These are phyloP conservation scores for Ascochyta viciae-villosae DNA, from an alignment of 2,329 filamentous ascomycete species.

Conservation along the genomic window DNA sequence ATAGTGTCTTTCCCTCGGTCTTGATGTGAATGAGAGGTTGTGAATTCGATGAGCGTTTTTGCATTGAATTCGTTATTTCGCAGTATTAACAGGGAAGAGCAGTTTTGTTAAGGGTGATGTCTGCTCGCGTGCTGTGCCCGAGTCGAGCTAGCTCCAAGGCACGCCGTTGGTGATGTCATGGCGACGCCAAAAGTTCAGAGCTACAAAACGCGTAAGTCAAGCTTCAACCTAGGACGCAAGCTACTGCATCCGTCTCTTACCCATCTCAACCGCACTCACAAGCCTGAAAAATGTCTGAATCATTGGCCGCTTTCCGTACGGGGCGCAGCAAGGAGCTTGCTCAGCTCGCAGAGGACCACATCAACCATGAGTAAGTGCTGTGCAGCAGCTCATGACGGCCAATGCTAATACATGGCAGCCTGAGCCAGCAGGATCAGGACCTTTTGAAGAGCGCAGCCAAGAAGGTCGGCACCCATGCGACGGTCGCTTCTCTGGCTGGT, in stretches of 20 bases:
- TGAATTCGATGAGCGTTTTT: no score
- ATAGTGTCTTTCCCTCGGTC: no score
- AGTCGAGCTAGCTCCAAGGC: constrained; percentile 4
- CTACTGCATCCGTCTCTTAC: background rate
- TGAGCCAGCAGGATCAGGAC: constrained; percentile 65
- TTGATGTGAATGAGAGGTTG: no score
- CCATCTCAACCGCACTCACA: background rate
- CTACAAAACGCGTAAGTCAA: constrained; percentile 6
- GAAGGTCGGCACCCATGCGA: constrained; percentile 62
- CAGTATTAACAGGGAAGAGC: no score
- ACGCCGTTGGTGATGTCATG: constrained; percentile 8
- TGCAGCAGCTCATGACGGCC: background rate
- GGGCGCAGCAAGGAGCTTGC: constrained; percentile 37
- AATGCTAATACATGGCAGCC: constrained; percentile 29
- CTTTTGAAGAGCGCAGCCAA: constrained; percentile 62
- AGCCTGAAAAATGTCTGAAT: constrained; percentile 33
- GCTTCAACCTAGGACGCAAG: background rate
- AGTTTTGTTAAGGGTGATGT: no score
- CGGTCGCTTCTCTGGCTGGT: constrained; percentile 66
- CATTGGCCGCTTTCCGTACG: constrained; percentile 41
- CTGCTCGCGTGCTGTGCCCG: constrained; percentile 1
- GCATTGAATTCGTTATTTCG: no score
- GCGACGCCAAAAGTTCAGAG: constrained; percentile 7
- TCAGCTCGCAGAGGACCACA: constrained; percentile 41
- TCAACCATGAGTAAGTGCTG: constrained; percentile 42